Percentiles rank a stretch among this genome's conserved stretches.
Evolutionary conservation across 495 filamentous ascomycete genomes (phyloP).

Genomic region (Trichoderma reesei): DNA sequence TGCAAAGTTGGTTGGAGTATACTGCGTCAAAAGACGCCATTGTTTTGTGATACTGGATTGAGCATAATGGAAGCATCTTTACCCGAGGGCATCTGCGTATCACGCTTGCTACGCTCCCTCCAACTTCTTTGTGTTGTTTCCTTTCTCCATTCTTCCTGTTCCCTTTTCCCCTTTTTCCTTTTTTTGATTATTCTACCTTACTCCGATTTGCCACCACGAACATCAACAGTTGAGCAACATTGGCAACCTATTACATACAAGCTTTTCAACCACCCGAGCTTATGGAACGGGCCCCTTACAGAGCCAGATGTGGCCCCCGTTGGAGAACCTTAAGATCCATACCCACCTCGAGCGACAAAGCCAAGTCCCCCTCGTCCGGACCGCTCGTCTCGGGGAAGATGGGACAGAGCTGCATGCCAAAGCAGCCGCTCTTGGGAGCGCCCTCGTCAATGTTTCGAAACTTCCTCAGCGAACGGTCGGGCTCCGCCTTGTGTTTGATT

Average conservation of each 20-base stretch:
- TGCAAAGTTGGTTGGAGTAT: no score
- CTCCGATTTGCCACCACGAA: not conserved
- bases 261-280: no score
- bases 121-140: not conserved
- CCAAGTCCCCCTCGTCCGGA: slow-evolving; percentile 23
- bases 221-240: no score
- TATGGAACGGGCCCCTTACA: not conserved
- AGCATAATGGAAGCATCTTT: no score
- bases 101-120: no score
- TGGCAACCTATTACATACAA: not conserved
- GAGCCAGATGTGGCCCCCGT: slow-evolving; percentile 24
- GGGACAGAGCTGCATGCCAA: slow-evolving; percentile 79
- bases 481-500: slow-evolving; percentile 58
- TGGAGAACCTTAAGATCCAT: slow-evolving; percentile 32
- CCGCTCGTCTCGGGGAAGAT: slow-evolving; percentile 29
- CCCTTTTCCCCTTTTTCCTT: no score
- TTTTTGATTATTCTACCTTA: not conserved
- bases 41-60: not conserved
- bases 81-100: no score
- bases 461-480: slow-evolving; percentile 57
- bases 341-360: slow-evolving; percentile 35
- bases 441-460: slow-evolving; percentile 69
- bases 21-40: not conserved
- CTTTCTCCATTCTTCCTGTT: not conserved
- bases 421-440: slow-evolving; percentile 55